Base-by-base conservation (phyloP, 2,329 filamentous ascomycete species). In the Diaporthe amygdali region DNA sequence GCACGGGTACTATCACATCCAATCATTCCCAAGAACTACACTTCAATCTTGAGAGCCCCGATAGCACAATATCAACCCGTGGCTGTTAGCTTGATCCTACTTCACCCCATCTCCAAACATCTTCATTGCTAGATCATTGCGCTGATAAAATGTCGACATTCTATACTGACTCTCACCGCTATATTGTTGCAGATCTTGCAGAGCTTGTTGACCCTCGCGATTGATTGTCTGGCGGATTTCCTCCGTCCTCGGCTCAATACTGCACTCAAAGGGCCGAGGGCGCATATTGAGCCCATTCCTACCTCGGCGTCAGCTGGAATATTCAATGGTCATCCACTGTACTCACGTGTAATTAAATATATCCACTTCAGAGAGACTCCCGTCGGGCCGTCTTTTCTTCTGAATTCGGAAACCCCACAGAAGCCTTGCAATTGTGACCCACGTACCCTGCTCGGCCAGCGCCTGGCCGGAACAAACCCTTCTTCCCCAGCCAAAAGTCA, bases 271-370 rank as follows among this genome's bases (percentile, higher is more conserved):
- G 0, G 86, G 85, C 72, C 84, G 82, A 4, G 88, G 88, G 2
- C 88, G 83, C 87, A 88, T 89, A 73, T 90, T 90, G 30, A 90
- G 79, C 2, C 88, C 88, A 73, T 90, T 88, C 1, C 85, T 87
- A 67, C 66, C 8, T 46, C 12, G 39, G 10, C 51, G 41, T 67
- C 52, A 66, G 67, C 39, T 20, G 17, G 30, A 41, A 12, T 15
- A 22, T 41, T 8, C 9, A 3, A 63, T 2, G 22, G 20, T 51
- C 34, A 25, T 5, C 30, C 6, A 37, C 22, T 25, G 39, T 73
- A 84, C 80, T 84, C 77, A 85, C 84, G 85, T 88, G 73, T 87
- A 88, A 70, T 85, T 80, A 73, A 89, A 88, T 49, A 90, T 89
- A 72, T 90, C 88, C 47, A 90, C 86, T 2, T 85, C 83, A 22